A percentile compares a stretch with the other conserved stretches of the same genome.
phyloP scores from a whole-genome alignment of 2,329 filamentous ascomycete genomes.

The Cordyceps fumosorosea region DNA sequence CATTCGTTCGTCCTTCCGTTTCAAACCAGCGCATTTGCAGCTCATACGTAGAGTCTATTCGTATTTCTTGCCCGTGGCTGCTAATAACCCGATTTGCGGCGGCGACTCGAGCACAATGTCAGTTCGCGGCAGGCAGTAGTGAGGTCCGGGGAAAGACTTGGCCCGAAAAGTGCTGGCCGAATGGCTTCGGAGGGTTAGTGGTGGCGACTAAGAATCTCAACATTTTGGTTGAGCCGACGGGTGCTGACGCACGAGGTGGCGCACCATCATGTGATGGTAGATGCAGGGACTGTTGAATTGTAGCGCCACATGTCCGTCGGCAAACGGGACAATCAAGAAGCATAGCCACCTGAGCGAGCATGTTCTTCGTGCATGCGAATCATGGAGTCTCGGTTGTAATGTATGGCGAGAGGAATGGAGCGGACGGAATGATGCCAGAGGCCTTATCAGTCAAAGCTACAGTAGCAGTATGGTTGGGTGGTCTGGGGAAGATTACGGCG shows the following conservation, averaged over 20 bases:
- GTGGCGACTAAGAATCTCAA: background rate
- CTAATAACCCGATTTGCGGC: too few relatives aligned
- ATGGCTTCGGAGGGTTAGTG: background rate
- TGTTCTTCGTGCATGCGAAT: background rate
- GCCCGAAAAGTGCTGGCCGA: background rate
- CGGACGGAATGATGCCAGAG: background rate
- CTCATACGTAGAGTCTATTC: background rate
- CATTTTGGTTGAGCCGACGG: background rate
- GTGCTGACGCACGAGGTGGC: constrained; percentile 13
- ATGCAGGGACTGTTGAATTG: background rate
- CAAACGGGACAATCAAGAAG: background rate
- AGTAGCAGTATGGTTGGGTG: too few relatives aligned
- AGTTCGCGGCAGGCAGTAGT: background rate
- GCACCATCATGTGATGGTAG: constrained; percentile 11
- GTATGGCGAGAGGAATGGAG: background rate
- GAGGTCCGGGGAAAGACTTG: background rate
- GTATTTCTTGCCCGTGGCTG: too few relatives aligned
- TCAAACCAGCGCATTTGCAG: background rate
- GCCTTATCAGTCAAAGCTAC: background rate
- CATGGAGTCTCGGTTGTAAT: background rate
- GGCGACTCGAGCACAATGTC: background rate
- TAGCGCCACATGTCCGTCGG: background rate
- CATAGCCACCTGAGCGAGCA: background rate
- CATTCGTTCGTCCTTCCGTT: background rate
- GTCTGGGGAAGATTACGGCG: too few relatives aligned